A percentile compares a stretch with the other conserved stretches of the same genome.
Evolutionary conservation across 768 basidiomycete genomes (phyloP).

Genomic region (Pleurotus ostreatus): DNA sequence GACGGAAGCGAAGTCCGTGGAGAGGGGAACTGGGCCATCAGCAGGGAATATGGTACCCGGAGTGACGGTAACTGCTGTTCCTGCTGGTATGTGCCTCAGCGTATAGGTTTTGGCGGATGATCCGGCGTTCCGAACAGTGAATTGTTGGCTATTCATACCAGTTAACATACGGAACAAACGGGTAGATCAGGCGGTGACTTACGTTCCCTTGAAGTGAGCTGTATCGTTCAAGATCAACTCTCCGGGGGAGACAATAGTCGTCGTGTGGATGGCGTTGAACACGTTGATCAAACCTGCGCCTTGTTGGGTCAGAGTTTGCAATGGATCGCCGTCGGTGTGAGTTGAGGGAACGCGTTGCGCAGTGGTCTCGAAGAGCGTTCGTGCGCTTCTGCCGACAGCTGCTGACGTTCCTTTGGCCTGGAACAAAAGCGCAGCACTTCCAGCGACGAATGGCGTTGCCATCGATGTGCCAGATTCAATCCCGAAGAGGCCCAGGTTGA

Average conservation of each 20-base stretch:
- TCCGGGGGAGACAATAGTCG: slow-evolving; percentile 48
- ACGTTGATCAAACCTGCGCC: slow-evolving; percentile 57
- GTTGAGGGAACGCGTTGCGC: slow-evolving; percentile 38
- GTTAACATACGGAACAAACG: neutral
- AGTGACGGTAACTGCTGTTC: slow-evolving; percentile 45
- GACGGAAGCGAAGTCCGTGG: slow-evolving; percentile 40
- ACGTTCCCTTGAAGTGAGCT: slow-evolving; percentile 43
- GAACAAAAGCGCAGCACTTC: slow-evolving; percentile 40
- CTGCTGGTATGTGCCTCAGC: slow-evolving; percentile 53
- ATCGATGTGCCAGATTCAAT: slow-evolving; percentile 42
- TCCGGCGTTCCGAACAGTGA: slow-evolving; percentile 50
- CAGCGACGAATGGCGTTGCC: slow-evolving; percentile 44
- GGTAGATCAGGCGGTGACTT: slow-evolving; percentile 17
- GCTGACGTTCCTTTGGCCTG: slow-evolving; percentile 31
- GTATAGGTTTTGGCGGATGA: slow-evolving; percentile 36
- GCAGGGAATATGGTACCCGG: slow-evolving; percentile 18
- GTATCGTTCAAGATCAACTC: slow-evolving; percentile 67
- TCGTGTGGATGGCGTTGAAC: slow-evolving; percentile 50
- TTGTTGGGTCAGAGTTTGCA: slow-evolving; percentile 49
- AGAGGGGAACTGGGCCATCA: slow-evolving; percentile 38
- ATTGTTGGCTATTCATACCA: slow-evolving; percentile 32
- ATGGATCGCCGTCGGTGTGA: slow-evolving; percentile 43
- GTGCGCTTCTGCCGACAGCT: slow-evolving; percentile 21
- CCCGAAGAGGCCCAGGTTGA: slow-evolving; percentile 33
- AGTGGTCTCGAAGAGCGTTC: slow-evolving; percentile 42